phyloP scores from a whole-genome alignment of 2,329 filamentous ascomycete species.

The Diaporthe amygdali region DNA sequence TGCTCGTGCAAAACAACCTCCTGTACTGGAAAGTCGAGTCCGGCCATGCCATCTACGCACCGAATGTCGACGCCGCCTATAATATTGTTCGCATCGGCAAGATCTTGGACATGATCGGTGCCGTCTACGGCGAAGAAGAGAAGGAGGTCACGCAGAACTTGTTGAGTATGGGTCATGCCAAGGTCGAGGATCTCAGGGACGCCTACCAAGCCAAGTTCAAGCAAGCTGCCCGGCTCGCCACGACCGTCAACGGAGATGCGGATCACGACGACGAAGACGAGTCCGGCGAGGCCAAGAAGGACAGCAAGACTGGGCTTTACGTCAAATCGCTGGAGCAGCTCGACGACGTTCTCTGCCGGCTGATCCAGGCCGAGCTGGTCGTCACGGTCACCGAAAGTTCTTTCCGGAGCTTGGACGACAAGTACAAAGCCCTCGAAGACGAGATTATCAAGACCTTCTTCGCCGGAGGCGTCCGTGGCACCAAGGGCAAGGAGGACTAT shows the following conservation, averaged over 20 bases:
- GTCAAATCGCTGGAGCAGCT: slow-evolving; percentile 54
- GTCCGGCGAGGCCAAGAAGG: slow-evolving; percentile 40
- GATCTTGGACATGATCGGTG: slow-evolving; percentile 77
- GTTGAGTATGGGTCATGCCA: slow-evolving; percentile 78
- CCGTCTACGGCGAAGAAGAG: slow-evolving; percentile 75
- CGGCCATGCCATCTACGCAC: slow-evolving; percentile 78
- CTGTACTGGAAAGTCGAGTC: slow-evolving; percentile 75
- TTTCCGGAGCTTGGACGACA: slow-evolving; percentile 66
- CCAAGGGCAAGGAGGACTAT: slow-evolving; percentile 70
- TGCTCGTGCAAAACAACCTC: slow-evolving; percentile 88
- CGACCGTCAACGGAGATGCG: slow-evolving; percentile 3
- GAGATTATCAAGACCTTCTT: slow-evolving; percentile 62
- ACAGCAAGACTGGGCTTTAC: slow-evolving; percentile 33
- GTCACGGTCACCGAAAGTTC: slow-evolving; percentile 64
- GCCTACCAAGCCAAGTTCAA: slow-evolving; percentile 54
- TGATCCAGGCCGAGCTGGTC: slow-evolving; percentile 71
- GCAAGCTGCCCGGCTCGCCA: slow-evolving; percentile 28
- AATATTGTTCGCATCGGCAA: slow-evolving; percentile 81
- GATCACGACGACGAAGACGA: slow-evolving; percentile 36
- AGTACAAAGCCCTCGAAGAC: slow-evolving; percentile 65
- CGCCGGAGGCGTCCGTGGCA: slow-evolving; percentile 59
- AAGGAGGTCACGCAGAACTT: slow-evolving; percentile 77
- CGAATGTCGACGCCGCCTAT: slow-evolving; percentile 81
- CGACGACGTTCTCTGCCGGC: slow-evolving; percentile 54
- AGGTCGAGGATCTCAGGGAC: slow-evolving; percentile 71